Base-by-base conservation (phyloP, 2,329 filamentous ascomycete genomes). In the Colletotrichum sublineola region DNA sequence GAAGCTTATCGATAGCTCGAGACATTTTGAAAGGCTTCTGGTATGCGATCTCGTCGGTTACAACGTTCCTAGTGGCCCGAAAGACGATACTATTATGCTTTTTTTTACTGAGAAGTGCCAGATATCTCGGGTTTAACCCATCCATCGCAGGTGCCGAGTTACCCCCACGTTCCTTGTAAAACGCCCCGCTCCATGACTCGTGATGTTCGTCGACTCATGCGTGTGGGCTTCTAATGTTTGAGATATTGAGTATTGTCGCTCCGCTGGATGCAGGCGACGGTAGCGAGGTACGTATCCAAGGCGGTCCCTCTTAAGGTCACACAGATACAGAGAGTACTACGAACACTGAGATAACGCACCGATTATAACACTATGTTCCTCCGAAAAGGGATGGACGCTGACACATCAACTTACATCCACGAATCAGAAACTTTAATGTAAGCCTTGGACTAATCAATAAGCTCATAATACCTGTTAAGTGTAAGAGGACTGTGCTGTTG, bases 1-100 rank as follows among this genome's bases (percentile, higher is more conserved):
- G 65, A 68, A 72, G 69, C 57, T n/a, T 61, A 72, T 72, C 65
- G 66, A 72, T 53, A 40, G 69, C 65, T 4, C 69, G 58, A 52
- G 60, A 58, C 65, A 72, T 72, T 50, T 60, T 44, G 44, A 36
- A 8, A n/a, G 5, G 20, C 14, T 12, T 48, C 14, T 40, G 6
- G 33, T 29, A 18, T 53, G 50, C 29, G 29, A 53, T 29, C 15
- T 53, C 3, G 50, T 33, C 15, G 29, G 48, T 24, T 40, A 63
- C 56, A 11, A 24, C n/a, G 24, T 33, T 33, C 52, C 44, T 55
- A 48, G 9, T n/a, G 18, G 14, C 29, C 36, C 15, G 42, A 36
- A 38, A 29, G 46, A 38, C 33, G 60, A 65, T 69, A 44, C 18
- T 29, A n/a, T 24, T 52, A 44, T 52, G 24, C 42, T 60, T 69